Evolutionary conservation across 2,329 filamentous ascomycete species (phyloP), one percentile per base, ranked within the genome.

Genomic region (Leptographium wingfieldii): DNA sequence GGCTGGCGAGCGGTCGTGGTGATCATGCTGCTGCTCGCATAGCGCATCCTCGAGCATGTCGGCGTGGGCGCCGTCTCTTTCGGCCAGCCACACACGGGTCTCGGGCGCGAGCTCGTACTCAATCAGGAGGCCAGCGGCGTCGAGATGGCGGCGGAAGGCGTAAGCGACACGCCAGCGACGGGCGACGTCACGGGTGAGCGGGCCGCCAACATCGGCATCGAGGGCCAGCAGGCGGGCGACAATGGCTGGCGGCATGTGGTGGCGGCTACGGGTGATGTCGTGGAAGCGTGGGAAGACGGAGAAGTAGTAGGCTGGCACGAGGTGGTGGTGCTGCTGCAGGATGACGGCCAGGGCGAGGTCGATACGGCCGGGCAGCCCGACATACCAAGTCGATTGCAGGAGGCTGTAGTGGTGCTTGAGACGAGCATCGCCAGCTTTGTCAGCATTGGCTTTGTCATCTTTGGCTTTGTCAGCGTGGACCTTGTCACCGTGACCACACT

Each of bases 221-320:
- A 22, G 19, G 9, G 48, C 35, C 7, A 53, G 38, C 22, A 58
- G 16, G 14, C 49, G 57, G 33, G 48, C 48, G 10, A 58, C 43
- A 6, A 4, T 12, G 22, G 22, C 29, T 5, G 57, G 35, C 3
- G 57, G 57, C 56, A 57, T 57, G 43, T 31, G 11, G 33, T n/a
- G 12, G n/a, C 19, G 46, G 10, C 16, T 11, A 31, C 16, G 29
- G 31, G 48, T 31, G 10, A 46, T 16, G 19, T n/a, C 33, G 57
- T 54, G 53, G 35, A 22, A 10, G 6, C 14, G 33, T 6, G 58
- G 58, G n/a, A 56, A 59, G 27, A 59, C 3, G 25, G 40, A 59
- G 16, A 56, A 56, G 58, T 51, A 59, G 53, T 56, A 59, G 31
- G 58, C 53, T 11, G 52, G 53, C 29, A 59, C 58, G 9, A 59